A percentile compares a stretch with the other conserved stretches of the same genome.
These are phyloP conservation scores for Ceratobasidium sp. DNA, from an alignment of 1,284 basidiomycete species.

Conservation along the genomic window DNA sequence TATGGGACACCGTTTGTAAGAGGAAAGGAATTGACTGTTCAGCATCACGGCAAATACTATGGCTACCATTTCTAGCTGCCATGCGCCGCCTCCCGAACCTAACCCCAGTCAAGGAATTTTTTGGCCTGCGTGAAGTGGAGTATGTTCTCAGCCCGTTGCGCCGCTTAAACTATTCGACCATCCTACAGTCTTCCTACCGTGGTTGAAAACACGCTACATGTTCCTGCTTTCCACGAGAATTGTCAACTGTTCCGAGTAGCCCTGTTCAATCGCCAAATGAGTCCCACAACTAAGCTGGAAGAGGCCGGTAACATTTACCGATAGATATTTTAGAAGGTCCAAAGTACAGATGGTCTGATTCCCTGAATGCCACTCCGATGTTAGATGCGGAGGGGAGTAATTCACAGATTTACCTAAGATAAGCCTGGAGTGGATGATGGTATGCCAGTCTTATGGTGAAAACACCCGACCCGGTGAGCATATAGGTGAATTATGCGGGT, in stretches of 20 bases:
- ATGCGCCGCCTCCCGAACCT: not conserved
- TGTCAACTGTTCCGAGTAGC: constrained; percentile 17
- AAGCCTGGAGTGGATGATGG: constrained; percentile 39
- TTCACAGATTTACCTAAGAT: constrained; percentile 24
- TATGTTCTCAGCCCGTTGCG: not conserved
- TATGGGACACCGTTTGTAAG: constrained; percentile 11
- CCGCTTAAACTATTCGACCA: not conserved
- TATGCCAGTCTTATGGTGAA: not conserved
- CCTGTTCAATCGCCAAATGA: constrained; percentile 1
- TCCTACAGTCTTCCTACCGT: constrained; percentile 5
- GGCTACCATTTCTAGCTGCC: not conserved
- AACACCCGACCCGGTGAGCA: too few relatives aligned
- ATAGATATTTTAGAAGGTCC: not conserved
- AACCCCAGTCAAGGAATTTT: not conserved
- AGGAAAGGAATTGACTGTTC: not conserved
- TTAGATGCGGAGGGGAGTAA: constrained; percentile 36
- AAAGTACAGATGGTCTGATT: constrained; percentile 20
- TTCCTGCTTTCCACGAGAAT: constrained; percentile 36
- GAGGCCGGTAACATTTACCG: not conserved
- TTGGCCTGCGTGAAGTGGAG: not conserved
- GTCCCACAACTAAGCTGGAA: not conserved
- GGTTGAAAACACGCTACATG: constrained; percentile 38
- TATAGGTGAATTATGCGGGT: too few relatives aligned
- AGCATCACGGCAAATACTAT: not conserved
- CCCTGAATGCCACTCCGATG: constrained; percentile 36